Evolutionary conservation across 176 grass and related monocot genomes (phyloP).

Genomic region (Eragrostis nindensis): DNA sequence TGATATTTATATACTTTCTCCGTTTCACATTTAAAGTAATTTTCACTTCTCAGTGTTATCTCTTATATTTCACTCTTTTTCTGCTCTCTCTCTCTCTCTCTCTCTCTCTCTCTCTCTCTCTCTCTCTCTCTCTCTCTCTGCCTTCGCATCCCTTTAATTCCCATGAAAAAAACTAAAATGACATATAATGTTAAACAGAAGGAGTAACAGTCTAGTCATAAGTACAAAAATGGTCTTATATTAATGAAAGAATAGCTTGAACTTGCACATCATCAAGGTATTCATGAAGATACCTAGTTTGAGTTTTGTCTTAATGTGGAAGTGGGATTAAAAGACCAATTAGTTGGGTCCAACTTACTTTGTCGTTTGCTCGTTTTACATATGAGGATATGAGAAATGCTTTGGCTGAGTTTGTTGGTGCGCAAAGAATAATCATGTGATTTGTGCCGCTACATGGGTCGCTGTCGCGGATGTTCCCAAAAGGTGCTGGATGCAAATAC

Average conservation of each 20-base stretch:
- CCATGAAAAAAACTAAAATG: no score
- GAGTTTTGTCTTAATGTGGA: conserved; percentile 10
- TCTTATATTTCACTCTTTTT: no score
- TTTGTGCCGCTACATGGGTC: conserved; percentile 21
- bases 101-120: no score
- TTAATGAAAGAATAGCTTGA: background rate
- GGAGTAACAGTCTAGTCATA: background rate
- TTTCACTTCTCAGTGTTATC: no score
- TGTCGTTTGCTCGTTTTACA: background rate
- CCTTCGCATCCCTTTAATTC: no score
- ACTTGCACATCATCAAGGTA: background rate
- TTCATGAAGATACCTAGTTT: background rate
- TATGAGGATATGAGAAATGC: background rate
- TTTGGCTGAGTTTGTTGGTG: background rate
- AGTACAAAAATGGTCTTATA: background rate
- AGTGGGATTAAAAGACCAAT: background rate
- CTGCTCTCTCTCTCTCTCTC: no score
- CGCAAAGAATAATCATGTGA: conserved; percentile 30
- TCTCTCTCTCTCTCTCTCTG: no score
- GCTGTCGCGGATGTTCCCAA: conserved; percentile 47
- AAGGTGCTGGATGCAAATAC: conserved; percentile 23
- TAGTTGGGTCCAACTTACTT: background rate
- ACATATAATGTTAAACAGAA: no score
- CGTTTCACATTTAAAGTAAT: no score
- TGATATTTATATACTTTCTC: no score